A percentile compares a stretch with the other conserved stretches of the same genome.
Evolutionary conservation across 2,329 filamentous ascomycete species (phyloP).

Genomic region (Penicillium italicum): DNA sequence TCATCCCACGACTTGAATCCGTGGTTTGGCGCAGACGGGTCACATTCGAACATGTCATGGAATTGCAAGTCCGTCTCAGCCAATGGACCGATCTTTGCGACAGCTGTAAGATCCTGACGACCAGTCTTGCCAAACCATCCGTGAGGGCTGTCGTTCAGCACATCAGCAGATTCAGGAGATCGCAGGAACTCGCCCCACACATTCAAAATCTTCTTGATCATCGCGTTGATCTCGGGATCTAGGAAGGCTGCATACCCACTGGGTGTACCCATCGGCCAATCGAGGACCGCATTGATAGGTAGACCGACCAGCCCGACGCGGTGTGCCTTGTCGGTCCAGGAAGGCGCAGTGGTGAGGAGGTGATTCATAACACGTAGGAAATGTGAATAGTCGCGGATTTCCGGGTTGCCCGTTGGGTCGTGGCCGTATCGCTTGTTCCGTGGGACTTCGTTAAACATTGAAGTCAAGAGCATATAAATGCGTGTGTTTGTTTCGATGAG

Average conservation of each 20-base stretch:
- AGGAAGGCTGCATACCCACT: slow-evolving; percentile 55
- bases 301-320: slow-evolving; percentile 50
- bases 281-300: slow-evolving; percentile 56
- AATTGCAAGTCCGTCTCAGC: slow-evolving; percentile 25
- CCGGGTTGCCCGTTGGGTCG: slow-evolving; percentile 60
- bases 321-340: slow-evolving; percentile 31
- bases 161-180: slow-evolving; percentile 54
- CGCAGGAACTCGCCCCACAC: slow-evolving; percentile 54
- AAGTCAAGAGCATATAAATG: slow-evolving; percentile 62
- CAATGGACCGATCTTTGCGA: slow-evolving; percentile 22
- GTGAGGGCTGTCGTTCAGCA: slow-evolving; percentile 40
- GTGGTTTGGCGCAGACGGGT: slow-evolving; percentile 24
- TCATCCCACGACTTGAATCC: slow-evolving; percentile 67
- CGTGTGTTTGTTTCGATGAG: slow-evolving; percentile 63
- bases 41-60: slow-evolving; percentile 30
- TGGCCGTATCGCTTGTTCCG: slow-evolving; percentile 56
- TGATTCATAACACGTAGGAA: slow-evolving; percentile 66
- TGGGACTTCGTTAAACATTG: slow-evolving; percentile 68
- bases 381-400: slow-evolving; percentile 63
- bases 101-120: slow-evolving; percentile 41
- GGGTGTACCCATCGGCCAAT: slow-evolving; percentile 58
- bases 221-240: slow-evolving; percentile 50
- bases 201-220: slow-evolving; percentile 51
- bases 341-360: slow-evolving; percentile 30
- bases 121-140: slow-evolving; percentile 58